Base-by-base conservation (phyloP, 1,139 yeast species). In the Meyerozyma carpophila region DNA sequence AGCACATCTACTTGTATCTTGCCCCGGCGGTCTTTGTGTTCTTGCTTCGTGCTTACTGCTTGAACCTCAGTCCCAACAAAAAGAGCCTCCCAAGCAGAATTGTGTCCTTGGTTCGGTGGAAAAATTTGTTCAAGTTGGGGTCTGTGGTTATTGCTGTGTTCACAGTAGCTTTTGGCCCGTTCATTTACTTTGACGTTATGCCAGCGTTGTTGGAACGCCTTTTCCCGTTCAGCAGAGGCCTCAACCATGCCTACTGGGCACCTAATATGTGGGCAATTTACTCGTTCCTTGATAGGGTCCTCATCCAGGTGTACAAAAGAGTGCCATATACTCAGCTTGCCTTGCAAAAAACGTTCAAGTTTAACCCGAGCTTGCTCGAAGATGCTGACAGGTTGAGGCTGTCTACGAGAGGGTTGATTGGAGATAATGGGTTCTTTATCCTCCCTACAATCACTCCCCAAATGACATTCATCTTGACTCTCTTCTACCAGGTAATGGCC, bases 171-270 rank as follows among this genome's bases (percentile, higher is more conserved):
- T 89, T 94, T 66, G 87, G 75, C 0, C 99, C 98, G 0, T 90
- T 90, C 57, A 65, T 76, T 10, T 80, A 82, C 57, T 70, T 79
- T 53, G 70, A 75, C 6, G 85, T 83, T 37, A 58, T 86, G 42
- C 85, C 87, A 1, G 81, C 88, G 49, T 65, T 93, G 14, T 42
- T 88, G 10, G 61, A 70, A 5, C 71, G 98, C 41, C 65, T 94
- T 36, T 93, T 93, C 64, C 98, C 98, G 5, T 93, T 93, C 59
- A 85, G 95, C 42, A 76, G 98, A 58, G 98, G 98, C 1, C 73
- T 94, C 36, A 93, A 97, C 5, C 98, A 94, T 63, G 97, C 98
- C 0, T 94, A 94, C 65, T 93, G 98, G 98, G 98, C 98, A 1
- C 98, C 98, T 4, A 93, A 93, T 55, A 70, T 90, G 43, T 93